phyloP scores from a whole-genome alignment of 495 filamentous ascomycete genomes.

The Talaromyces liani region DNA sequence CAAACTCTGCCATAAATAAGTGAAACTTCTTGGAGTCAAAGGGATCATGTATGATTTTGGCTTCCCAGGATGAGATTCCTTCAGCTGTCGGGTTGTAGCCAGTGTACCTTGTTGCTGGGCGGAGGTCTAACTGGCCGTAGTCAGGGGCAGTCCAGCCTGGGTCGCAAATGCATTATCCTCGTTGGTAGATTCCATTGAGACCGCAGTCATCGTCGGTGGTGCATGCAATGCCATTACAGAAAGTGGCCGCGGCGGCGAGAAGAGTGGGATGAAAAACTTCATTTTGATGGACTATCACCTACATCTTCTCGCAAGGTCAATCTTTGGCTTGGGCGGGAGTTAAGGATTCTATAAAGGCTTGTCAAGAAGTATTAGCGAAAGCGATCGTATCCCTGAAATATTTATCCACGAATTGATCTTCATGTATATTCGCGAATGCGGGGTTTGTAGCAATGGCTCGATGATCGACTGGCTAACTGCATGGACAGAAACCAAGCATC shows the following conservation, averaged over 20 bases:
- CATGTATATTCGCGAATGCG: neutral
- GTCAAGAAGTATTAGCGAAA: neutral
- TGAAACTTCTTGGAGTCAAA: slow-evolving; percentile 21
- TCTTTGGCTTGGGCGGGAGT: neutral
- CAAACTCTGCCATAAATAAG: slow-evolving; percentile 27
- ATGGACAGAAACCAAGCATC: neutral
- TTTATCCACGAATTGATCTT: neutral
- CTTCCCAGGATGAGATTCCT: slow-evolving; percentile 32
- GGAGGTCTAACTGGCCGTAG: slow-evolving; percentile 30
- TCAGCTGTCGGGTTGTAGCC: slow-evolving; percentile 28
- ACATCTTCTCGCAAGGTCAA: neutral
- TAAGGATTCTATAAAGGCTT: neutral
- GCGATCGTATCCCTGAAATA: neutral
- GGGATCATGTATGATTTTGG: slow-evolving; percentile 27
- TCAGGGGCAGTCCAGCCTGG: slow-evolving; percentile 28
- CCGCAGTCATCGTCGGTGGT: slow-evolving; percentile 32
- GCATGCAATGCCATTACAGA: slow-evolving; percentile 10
- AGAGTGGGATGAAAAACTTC: neutral
- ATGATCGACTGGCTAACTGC: neutral
- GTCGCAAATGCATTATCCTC: slow-evolving; percentile 24
- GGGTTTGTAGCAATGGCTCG: neutral
- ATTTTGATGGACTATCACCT: neutral
- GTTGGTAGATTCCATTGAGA: slow-evolving; percentile 28
- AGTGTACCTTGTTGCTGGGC: slow-evolving; percentile 17
- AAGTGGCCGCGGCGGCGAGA: neutral